phyloP scores from a whole-genome alignment of 129 eudicot genomes.

The Scalesia atractyloides region DNA sequence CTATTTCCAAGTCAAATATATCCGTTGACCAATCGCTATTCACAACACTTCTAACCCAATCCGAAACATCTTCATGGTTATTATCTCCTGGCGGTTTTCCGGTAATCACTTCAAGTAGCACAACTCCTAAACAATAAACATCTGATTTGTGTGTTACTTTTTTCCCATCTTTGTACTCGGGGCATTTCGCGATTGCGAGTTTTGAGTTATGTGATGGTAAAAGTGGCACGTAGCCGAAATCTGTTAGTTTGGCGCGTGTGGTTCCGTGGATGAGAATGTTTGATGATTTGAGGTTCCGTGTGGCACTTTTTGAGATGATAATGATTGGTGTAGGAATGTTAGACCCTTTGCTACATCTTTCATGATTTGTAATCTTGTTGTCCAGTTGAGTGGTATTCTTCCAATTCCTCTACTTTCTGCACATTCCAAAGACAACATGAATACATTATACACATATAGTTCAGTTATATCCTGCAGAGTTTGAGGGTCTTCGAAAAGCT shows the following conservation, averaged over 20 bases:
- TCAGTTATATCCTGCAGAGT: background rate
- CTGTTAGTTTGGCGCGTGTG: constrained; percentile 53
- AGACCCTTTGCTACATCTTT: constrained; percentile 61
- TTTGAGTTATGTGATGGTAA: constrained; percentile 41
- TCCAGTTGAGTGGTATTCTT: constrained; percentile 58
- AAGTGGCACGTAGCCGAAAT: constrained; percentile 60
- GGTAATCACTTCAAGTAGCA: constrained; percentile 61
- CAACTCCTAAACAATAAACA: constrained; percentile 66
- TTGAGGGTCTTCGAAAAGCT: too few relatives aligned
- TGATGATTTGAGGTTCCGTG: constrained; percentile 74
- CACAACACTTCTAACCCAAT: constrained; percentile 60
- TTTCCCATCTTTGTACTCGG: constrained; percentile 47
- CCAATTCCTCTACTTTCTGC: constrained; percentile 57
- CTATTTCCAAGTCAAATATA: constrained; percentile 70
- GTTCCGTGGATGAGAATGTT: constrained; percentile 46
- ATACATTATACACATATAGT: background rate
- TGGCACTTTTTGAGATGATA: constrained; percentile 58
- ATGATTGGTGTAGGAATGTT: constrained; percentile 44
- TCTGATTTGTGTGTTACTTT: constrained; percentile 55
- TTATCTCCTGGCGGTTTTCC: constrained; percentile 50
- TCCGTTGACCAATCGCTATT: constrained; percentile 65
- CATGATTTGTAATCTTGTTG: constrained; percentile 58
- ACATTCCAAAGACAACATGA: constrained; percentile 1
- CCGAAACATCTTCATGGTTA: constrained; percentile 41
- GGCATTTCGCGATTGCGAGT: constrained; percentile 46